phyloP scores from a whole-genome alignment of 1,284 basidiomycete species.

The Cryptococcus deneoformans region DNA sequence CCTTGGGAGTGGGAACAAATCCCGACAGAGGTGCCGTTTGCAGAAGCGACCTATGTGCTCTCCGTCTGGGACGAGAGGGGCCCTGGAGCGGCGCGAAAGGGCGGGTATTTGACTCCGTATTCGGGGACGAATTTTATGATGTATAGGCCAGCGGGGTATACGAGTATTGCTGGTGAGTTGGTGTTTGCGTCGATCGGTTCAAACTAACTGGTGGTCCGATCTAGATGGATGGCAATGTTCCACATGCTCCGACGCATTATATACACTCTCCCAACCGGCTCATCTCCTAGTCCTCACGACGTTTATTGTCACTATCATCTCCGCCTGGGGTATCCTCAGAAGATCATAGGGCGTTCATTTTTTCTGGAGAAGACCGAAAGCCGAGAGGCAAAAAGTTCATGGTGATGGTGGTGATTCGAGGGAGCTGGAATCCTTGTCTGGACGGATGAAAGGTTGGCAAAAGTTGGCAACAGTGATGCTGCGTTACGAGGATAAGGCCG shows the following conservation, averaged over 20 bases:
- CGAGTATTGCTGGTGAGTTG: slow-evolving; percentile 64
- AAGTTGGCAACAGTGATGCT: no score
- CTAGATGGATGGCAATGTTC: slow-evolving; percentile 67
- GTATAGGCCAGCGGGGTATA: slow-evolving; percentile 77
- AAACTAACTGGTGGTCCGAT: not conserved
- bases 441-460: no score
- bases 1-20: slow-evolving; percentile 67
- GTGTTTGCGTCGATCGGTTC: not conserved
- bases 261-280: slow-evolving; percentile 58
- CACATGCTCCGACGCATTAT: slow-evolving; percentile 59
- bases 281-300: slow-evolving; percentile 65
- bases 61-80: slow-evolving; percentile 81
- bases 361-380: not conserved
- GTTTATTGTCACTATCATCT: slow-evolving; percentile 67
- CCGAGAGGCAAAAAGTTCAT: no score
- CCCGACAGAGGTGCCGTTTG: slow-evolving; percentile 65
- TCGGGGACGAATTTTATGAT: slow-evolving; percentile 72
- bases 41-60: slow-evolving; percentile 70
- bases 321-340: slow-evolving; percentile 64
- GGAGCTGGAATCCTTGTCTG: no score
- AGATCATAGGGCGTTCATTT: slow-evolving; percentile 7
- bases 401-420: no score
- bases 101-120: slow-evolving; percentile 70
- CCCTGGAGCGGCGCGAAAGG: slow-evolving; percentile 56
- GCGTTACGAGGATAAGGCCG: no score